Percentiles rank a stretch among this genome's conserved stretches.
These are phyloP conservation scores for Trichophyton verrucosum DNA, from an alignment of 2,329 filamentous ascomycete genomes.

Conservation along the genomic window DNA sequence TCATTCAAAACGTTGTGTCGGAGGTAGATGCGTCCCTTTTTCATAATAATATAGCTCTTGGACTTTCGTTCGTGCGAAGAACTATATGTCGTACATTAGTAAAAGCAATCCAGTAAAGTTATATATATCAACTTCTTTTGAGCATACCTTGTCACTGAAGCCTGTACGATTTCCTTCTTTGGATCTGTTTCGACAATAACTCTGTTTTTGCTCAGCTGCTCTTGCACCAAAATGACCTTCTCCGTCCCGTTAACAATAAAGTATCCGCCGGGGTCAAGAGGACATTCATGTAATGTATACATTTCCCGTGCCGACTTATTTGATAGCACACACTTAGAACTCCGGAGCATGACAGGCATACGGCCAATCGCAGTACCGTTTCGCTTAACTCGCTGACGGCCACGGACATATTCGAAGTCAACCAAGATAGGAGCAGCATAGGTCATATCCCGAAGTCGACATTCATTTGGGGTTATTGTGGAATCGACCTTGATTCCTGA, in stretches of 20 bases:
- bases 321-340: slow-evolving; percentile 77
- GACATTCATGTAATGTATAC: slow-evolving; percentile 88
- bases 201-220: slow-evolving; percentile 97
- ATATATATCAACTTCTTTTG: background rate
- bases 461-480: slow-evolving; percentile 82
- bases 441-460: slow-evolving; percentile 91
- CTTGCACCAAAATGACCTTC: slow-evolving; percentile 96
- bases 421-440: slow-evolving; percentile 91
- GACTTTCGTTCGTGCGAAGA: slow-evolving; percentile 96
- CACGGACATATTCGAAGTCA: slow-evolving; percentile 80
- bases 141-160: slow-evolving; percentile 64
- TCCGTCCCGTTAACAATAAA: slow-evolving; percentile 97
- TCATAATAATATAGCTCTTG: slow-evolving; percentile 88
- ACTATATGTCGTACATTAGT: slow-evolving; percentile 38
- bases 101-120: background rate
- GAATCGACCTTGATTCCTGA: slow-evolving; percentile 45
- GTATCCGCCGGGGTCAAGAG: slow-evolving; percentile 90
- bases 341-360: slow-evolving; percentile 93
- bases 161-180: slow-evolving; percentile 87
- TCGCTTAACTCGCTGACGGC: slow-evolving; percentile 61
- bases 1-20: slow-evolving; percentile 90
- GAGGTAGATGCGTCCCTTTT: slow-evolving; percentile 81
- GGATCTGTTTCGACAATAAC: slow-evolving; percentile 89
- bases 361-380: slow-evolving; percentile 69
- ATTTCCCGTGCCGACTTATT: slow-evolving; percentile 78